Conservation (phyloP, 2,329 filamentous ascomycete species). For the Eutypella sp. region DNA sequence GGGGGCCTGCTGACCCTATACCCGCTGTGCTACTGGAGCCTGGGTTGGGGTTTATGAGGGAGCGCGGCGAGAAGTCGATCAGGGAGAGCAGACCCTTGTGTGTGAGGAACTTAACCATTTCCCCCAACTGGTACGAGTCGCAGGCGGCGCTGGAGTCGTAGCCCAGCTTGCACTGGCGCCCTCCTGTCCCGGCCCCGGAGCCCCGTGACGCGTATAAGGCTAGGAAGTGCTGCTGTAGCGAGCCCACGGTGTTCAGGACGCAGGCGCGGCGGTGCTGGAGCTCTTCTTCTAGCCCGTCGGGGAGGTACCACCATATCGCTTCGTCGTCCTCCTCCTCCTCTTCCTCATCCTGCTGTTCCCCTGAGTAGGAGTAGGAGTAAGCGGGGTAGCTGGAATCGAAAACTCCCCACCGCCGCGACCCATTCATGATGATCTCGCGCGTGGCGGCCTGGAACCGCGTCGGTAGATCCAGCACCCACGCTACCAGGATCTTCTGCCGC, state of each 20-base stretch:
- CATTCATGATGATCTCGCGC: conserved; percentile 60
- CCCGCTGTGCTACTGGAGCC: no score
- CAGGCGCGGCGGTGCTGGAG: conserved; percentile 60
- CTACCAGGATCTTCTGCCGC: conserved; percentile 65
- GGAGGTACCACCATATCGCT: conserved; percentile 63
- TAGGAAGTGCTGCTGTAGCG: conserved; percentile 64
- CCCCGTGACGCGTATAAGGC: conserved; percentile 62
- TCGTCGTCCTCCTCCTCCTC: conserved; percentile 26
- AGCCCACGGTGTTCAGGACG: conserved; percentile 65
- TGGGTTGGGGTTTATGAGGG: conserved; percentile 40
- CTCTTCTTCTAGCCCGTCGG: conserved; percentile 66
- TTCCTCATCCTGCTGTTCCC: conserved; percentile 27
- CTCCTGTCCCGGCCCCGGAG: no score
- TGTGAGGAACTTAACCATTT: conserved; percentile 68
- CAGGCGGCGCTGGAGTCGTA: conserved; percentile 69
- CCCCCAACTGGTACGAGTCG: conserved; percentile 73
- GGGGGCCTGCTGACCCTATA: no score
- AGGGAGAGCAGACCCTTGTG: conserved; percentile 57
- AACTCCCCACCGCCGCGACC: conserved; percentile 54
- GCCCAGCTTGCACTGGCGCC: conserved; percentile 64
- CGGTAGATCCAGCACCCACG: conserved; percentile 60
- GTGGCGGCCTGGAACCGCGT: conserved; percentile 57
- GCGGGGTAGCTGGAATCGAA: conserved; percentile 31
- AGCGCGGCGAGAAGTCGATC: conserved; percentile 48
- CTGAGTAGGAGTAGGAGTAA: no score